Conservation (phyloP, 345 rosid genomes). For the Syzygium grande region DNA sequence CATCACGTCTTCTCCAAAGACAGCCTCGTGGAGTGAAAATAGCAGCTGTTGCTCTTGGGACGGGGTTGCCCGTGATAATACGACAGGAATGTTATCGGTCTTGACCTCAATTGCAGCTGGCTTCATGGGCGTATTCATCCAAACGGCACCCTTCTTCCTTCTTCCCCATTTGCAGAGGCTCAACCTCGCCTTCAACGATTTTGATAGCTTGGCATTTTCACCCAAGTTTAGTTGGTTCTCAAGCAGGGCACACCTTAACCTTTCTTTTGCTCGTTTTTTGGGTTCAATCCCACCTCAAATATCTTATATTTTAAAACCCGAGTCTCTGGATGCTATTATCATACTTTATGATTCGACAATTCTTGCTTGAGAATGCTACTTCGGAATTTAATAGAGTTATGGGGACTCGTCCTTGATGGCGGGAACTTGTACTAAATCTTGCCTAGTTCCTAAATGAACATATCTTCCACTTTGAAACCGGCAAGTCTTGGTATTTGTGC, state of each 20-base stretch:
- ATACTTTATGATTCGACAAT: neutral
- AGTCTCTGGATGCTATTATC: neutral
- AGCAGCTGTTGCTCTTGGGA: constrained; percentile 16
- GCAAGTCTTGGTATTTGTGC: neutral
- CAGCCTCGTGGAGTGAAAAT: neutral
- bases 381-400: neutral
- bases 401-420: neutral
- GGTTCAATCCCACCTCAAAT: neutral
- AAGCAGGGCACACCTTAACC: neutral
- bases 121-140: neutral
- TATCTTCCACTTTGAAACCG: neutral
- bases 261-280: neutral
- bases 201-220: neutral
- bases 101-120: constrained; percentile 7
- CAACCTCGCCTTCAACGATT: neutral
- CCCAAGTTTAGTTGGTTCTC: neutral
- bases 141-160: constrained; percentile 1
- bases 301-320: neutral
- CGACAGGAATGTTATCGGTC: constrained; percentile 13
- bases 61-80: constrained; percentile 2
- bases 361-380: neutral
- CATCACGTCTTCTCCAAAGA: neutral
- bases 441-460: neutral
- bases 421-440: neutral
- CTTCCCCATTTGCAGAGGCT: neutral